Base-by-base conservation (phyloP, 116 monocot species). In the Dioscorea cayenensis region DNA sequence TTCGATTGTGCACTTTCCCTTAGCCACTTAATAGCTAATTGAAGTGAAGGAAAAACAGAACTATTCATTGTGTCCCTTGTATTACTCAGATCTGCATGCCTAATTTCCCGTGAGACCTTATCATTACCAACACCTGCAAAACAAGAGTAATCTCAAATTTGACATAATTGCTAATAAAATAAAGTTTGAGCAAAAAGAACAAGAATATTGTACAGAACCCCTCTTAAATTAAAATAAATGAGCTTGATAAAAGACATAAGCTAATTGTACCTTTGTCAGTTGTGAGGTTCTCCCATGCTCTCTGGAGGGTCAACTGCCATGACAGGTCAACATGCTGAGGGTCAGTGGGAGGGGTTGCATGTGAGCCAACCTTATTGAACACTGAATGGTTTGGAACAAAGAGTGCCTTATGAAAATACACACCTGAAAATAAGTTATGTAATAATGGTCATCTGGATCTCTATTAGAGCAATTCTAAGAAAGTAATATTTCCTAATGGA, bases 361-460 rank as follows among this genome's bases (percentile, higher is more conserved):
- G 69, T 36, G 90, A 86, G 51, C 84, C 88, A 66, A 97, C 86
- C 75, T 90, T 90, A 77, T 92, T 82, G 76, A 77, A 92, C 49
- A 79, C 72, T 65, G 93, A 92, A 28, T 84, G 87, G 59, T 86
- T 97, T 77, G 96, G 96, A 49, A 92, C 96, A 76, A 97, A 92
- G 58, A 97, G 68, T 11, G 90, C 96, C 63, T 84, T 92, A n/a
- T 88, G 73, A 74, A 97, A 97, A 51, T 80, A 75, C 19, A 97
- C 70, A 7, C 92, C 96, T 97, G 84, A 77, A 74, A 75, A 28
- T 55, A 55, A 55, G 14, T 55, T 55, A n/a, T 55, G 3, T 55
- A 52, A 52, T 25, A 51, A 51, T 51, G 51, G 51, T 51, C 63
- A 63, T 63, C 27, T 8, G 25, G 16, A 5, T 43, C 43, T 12